These are phyloP conservation scores for Circinella minor DNA, from an alignment of 371 early-diverging fungal genomes.

Conservation along the genomic window DNA sequence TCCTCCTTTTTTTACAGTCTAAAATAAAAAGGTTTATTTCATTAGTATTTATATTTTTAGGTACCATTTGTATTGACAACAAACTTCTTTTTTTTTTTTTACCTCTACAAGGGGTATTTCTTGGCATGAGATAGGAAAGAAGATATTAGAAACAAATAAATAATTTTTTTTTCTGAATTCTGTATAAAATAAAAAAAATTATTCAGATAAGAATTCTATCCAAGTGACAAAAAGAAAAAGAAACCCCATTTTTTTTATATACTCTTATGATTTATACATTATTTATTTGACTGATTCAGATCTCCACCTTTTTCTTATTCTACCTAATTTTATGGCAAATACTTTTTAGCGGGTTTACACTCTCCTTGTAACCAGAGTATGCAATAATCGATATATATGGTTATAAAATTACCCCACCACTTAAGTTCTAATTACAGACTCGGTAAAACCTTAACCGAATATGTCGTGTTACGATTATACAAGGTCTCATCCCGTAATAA, in stretches of 20 bases:
- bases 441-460: neutral
- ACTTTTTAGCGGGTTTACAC: no score
- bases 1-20: slow-evolving; percentile 16
- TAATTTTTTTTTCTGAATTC: slow-evolving; percentile 7
- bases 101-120: slow-evolving; percentile 17
- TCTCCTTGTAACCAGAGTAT: no score
- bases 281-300: no score
- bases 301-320: no score
- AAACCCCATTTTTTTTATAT: no score
- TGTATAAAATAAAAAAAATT: slow-evolving; percentile 1
- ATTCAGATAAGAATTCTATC: neutral
- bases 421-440: neutral
- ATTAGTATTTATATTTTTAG: no score
- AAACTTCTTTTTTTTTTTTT: neutral
- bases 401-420: neutral
- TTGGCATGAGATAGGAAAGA: slow-evolving; percentile 2
- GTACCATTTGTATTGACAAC: no score
- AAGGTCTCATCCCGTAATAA: neutral
- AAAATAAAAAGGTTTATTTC: neutral
- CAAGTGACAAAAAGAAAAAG: neutral
- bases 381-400: no score
- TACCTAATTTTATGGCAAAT: no score
- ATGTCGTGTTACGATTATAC: neutral
- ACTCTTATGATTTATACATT: no score
- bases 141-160: neutral